Evolutionary conservation across 495 filamentous ascomycete species (phyloP).

Genomic region (Talaromyces proteolyticus): DNA sequence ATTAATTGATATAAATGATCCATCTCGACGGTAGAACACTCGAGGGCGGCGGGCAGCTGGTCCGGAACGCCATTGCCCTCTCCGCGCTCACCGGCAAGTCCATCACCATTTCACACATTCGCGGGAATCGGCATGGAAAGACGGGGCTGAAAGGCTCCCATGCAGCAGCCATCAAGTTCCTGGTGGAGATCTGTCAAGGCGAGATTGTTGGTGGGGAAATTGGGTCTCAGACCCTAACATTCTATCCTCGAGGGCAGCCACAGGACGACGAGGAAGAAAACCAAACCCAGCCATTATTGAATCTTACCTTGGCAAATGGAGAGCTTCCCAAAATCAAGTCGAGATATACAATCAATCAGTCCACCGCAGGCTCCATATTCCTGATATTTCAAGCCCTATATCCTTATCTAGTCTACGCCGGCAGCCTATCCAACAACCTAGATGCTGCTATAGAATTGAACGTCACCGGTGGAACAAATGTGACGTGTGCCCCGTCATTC

Average conservation of each 20-base stretch:
- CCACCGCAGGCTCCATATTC: constrained; percentile 41
- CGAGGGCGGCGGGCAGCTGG: constrained; percentile 81
- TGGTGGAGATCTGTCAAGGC: constrained; percentile 59
- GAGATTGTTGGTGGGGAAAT: constrained; percentile 46
- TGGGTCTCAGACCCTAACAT: constrained; percentile 48
- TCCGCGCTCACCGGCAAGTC: constrained; percentile 61
- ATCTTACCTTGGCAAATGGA: not conserved
- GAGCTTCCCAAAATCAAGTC: constrained; percentile 8
- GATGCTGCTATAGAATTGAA: constrained; percentile 42
- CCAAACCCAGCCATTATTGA: not conserved
- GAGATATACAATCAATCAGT: constrained; percentile 26
- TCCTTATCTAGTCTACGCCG: constrained; percentile 65
- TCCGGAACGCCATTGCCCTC: constrained; percentile 65
- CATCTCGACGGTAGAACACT: constrained; percentile 64
- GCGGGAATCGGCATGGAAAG: constrained; percentile 56
- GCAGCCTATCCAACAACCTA: constrained; percentile 14
- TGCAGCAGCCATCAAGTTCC: constrained; percentile 58
- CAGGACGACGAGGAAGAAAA: not conserved
- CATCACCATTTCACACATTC: constrained; percentile 60
- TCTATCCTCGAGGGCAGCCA: constrained; percentile 29
- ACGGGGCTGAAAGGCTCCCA: constrained; percentile 74
- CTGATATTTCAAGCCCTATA: constrained; percentile 81
- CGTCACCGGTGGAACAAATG: constrained; percentile 76
- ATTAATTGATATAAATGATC: constrained; percentile 8
- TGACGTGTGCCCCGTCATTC: constrained; percentile 62